Conservation (phyloP, 78 protist genomes). For the Dictyostelium discoideum region dicty_2.7 NC_007088.5:6440001-6440500, state of each 20-base stretch:
- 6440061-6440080: not conserved
- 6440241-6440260: conserved; percentile 95
- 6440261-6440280: conserved; percentile 90
- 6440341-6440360: conserved; percentile 87
- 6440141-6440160: conserved; percentile 2
- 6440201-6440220: conserved; percentile 49
- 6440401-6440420: conserved; percentile 91
- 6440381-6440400: conserved; percentile 94
- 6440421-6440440: conserved; percentile 94
- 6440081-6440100: not conserved
- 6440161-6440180: conserved; percentile 19
- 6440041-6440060: conserved; percentile 1
- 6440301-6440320: conserved; percentile 53
- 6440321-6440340: conserved; percentile 90
- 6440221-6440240: conserved; percentile 89
- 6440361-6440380: conserved; percentile 80
- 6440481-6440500: conserved; percentile 86
- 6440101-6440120: not conserved
- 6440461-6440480: conserved; percentile 95
- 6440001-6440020: conserved; percentile 48
- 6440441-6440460: conserved; percentile 96
- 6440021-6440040: conserved; percentile 31
- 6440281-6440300: conserved; percentile 92
- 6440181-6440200: conserved; percentile 47
- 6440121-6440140: not conserved